Conservation (phyloP, 116 monocot genomes). For the Trichopus zeylanicus region DNA sequence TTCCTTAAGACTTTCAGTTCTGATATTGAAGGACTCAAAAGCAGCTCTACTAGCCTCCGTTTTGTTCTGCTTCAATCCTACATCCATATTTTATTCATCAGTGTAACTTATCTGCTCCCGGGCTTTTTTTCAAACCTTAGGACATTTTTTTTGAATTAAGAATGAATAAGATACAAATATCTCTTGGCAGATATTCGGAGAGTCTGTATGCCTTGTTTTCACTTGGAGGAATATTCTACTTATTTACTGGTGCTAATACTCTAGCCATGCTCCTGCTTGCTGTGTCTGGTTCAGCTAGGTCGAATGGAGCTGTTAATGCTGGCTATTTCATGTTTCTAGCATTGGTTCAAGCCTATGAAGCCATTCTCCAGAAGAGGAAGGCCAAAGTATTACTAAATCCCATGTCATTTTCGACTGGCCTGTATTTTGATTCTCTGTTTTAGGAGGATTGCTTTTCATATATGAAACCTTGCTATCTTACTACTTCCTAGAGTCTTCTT, state of each 20-base stretch:
- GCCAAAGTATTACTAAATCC: slow-evolving; percentile 27
- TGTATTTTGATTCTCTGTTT: background rate
- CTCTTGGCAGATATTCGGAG: slow-evolving; percentile 83
- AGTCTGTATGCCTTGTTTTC: slow-evolving; percentile 85
- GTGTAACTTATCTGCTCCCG: slow-evolving; percentile 31
- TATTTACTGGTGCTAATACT: slow-evolving; percentile 63
- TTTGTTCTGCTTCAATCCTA: slow-evolving; percentile 90
- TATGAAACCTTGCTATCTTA: too few relatives aligned
- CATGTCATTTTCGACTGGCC: background rate
- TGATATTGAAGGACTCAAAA: slow-evolving; percentile 47
- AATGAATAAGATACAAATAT: slow-evolving; percentile 4
- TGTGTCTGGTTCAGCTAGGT: slow-evolving; percentile 69
- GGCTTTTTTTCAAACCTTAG: background rate
- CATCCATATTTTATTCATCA: slow-evolving; percentile 94
- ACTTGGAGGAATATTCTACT: slow-evolving; percentile 67
- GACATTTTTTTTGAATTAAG: background rate
- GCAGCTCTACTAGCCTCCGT: slow-evolving; percentile 46
- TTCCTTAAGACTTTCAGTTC: slow-evolving; percentile 68
- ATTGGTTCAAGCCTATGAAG: slow-evolving; percentile 37
- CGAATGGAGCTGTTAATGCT: slow-evolving; percentile 92
- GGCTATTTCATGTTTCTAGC: slow-evolving; percentile 84
- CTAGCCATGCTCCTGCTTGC: slow-evolving; percentile 58
- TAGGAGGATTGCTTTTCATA: too few relatives aligned
- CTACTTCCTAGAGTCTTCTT: too few relatives aligned
- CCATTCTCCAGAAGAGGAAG: slow-evolving; percentile 33